phyloP scores from a whole-genome alignment of 805 yeast species.

The Ogataea pignaliae region DNA sequence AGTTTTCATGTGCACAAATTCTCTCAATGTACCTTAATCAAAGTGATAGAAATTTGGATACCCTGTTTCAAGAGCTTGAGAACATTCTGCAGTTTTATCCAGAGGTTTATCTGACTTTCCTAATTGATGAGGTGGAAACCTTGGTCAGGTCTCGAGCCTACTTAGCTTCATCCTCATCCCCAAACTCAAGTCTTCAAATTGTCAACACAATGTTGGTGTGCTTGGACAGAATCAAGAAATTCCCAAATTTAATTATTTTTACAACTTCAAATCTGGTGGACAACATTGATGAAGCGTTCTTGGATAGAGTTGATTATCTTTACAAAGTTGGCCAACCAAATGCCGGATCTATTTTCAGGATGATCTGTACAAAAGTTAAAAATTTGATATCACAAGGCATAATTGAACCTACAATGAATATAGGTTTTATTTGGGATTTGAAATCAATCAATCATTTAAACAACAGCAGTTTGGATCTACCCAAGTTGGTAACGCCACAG shows the following conservation, averaged over 20 bases:
- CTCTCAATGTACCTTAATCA: conserved; percentile 46
- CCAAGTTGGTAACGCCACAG: too few relatives aligned
- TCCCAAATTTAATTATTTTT: conserved; percentile 32
- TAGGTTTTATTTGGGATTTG: too few relatives aligned
- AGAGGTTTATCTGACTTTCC: conserved; percentile 27
- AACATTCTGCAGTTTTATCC: conserved; percentile 10
- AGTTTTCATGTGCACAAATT: conserved; percentile 37
- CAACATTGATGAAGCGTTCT: conserved; percentile 39
- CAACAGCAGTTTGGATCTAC: too few relatives aligned
- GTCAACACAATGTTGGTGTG: conserved; percentile 41
- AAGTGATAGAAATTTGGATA: conserved; percentile 37
- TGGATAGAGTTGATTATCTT: conserved; percentile 38
- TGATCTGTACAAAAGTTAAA: conserved; percentile 27
- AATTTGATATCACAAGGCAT: conserved; percentile 11
- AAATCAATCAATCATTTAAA: too few relatives aligned
- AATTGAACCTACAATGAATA: too few relatives aligned
- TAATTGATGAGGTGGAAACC: conserved; percentile 46
- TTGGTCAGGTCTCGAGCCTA: conserved; percentile 37
- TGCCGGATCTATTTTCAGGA: conserved; percentile 24
- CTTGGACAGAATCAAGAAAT: conserved; percentile 34
- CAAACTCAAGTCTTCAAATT: conserved; percentile 34
- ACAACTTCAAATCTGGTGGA: conserved; percentile 38
- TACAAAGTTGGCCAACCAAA: conserved; percentile 34
- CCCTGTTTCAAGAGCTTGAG: conserved; percentile 33
- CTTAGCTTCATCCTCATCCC: conserved; percentile 32